Evolutionary conservation across 257 asterid species (phyloP).

Genomic region (Striga asiatica): DNA sequence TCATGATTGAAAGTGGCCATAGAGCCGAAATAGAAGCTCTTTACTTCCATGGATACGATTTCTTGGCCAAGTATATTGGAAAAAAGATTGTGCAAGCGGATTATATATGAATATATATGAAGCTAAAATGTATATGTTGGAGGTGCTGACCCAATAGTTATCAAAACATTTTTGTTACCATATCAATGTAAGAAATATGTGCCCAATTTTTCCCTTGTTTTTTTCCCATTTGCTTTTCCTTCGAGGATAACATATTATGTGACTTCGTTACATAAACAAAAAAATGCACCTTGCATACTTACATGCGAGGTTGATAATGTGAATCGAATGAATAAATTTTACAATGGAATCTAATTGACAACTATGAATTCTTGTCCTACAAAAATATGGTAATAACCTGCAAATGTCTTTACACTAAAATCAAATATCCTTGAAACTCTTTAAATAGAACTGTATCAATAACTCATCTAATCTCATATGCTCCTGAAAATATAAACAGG

Average conservation of each 20-base stretch:
- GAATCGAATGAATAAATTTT: neutral
- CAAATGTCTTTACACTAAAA: neutral
- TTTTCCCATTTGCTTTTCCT: neutral
- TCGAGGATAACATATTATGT: too few relatives aligned
- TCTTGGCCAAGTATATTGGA: conserved; percentile 51
- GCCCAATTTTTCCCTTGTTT: neutral
- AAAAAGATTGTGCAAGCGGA: conserved; percentile 68
- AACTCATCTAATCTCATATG: neutral
- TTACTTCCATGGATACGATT: conserved; percentile 70
- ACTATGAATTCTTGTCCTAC: neutral
- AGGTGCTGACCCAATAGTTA: neutral
- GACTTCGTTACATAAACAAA: too few relatives aligned
- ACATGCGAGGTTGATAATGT: neutral
- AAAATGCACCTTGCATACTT: neutral
- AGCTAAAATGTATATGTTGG: neutral
- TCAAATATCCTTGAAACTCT: neutral
- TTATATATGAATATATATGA: conserved; percentile 29
- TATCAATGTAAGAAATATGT: too few relatives aligned
- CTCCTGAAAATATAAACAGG: neutral
- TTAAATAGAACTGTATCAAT: neutral
- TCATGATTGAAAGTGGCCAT: conserved; percentile 53
- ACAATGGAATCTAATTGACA: neutral
- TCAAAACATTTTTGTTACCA: neutral
- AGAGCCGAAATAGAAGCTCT: conserved; percentile 95
- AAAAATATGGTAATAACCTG: neutral